Percentiles rank a stretch among this genome's conserved stretches.
Evolutionary conservation across 345 rosid species (phyloP).

Genomic region (Gossypium sturtianum): DNA sequence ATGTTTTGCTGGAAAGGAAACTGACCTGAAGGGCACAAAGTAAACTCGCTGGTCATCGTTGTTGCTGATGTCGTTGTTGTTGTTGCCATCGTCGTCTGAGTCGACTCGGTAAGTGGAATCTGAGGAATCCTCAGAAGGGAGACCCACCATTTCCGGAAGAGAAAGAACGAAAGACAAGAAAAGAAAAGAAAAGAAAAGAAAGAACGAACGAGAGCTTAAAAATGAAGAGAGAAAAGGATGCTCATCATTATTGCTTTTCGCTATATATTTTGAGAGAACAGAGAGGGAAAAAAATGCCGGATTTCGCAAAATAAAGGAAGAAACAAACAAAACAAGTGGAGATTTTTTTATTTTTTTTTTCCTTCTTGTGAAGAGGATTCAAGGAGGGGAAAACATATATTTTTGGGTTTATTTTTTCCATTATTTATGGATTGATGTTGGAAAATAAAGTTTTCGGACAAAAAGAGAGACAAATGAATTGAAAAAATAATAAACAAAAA

Average conservation of each 20-base stretch:
- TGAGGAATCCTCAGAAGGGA: slow-evolving; percentile 40
- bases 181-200: background rate
- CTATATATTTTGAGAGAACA: slow-evolving; percentile 4
- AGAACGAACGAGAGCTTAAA: slow-evolving; percentile 10
- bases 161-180: background rate
- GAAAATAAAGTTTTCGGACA: background rate
- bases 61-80: background rate
- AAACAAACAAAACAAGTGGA: background rate
- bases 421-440: background rate
- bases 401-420: background rate
- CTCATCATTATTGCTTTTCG: slow-evolving; percentile 10
- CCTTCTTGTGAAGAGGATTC: slow-evolving; percentile 19
- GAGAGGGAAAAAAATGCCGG: background rate
- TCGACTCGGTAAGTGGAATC: slow-evolving; percentile 55
- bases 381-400: slow-evolving; percentile 20
- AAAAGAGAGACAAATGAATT: no score
- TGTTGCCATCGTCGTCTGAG: slow-evolving; percentile 23
- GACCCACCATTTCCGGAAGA: slow-evolving; percentile 34
- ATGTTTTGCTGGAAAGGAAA: background rate
- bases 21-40: slow-evolving; percentile 80
- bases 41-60: slow-evolving; percentile 75
- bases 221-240: slow-evolving; percentile 16
- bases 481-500: no score
- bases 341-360: background rate
- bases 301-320: background rate